These are phyloP conservation scores for Excoecaria agallocha DNA, from an alignment of 345 rosid species.

Conservation along the genomic window DNA sequence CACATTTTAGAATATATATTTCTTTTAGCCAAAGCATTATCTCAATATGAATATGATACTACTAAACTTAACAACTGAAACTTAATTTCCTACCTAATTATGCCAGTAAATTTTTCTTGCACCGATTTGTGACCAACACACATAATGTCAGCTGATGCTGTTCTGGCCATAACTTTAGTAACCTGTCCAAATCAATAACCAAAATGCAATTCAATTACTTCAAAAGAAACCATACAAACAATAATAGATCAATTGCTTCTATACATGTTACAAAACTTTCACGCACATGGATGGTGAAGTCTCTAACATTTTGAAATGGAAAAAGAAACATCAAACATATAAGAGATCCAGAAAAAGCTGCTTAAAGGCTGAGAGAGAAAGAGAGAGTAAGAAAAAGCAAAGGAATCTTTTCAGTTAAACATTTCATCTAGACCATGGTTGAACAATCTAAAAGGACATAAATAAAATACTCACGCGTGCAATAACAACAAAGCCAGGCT, in stretches of 20 bases:
- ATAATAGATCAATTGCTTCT: background rate
- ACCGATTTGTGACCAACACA: constrained; percentile 83
- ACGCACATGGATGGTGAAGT: background rate
- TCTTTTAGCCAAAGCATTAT: background rate
- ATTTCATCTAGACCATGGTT: background rate
- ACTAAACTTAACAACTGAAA: background rate
- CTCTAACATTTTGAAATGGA: background rate
- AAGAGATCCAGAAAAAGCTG: background rate
- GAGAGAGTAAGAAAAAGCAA: background rate
- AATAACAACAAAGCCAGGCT: constrained; percentile 73
- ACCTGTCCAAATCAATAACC: constrained; percentile 39
- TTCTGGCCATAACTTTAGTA: constrained; percentile 78
- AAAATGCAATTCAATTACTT: background rate
- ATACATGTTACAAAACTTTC: background rate
- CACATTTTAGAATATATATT: background rate
- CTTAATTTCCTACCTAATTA: constrained; percentile 49
- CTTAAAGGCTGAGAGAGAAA: background rate
- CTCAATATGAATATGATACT: constrained; percentile 4
- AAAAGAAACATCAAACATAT: background rate
- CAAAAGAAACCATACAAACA: background rate
- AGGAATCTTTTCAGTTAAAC: background rate
- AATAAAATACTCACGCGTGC: constrained; percentile 55
- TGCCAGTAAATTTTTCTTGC: constrained; percentile 75
- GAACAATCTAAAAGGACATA: background rate
- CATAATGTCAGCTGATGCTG: constrained; percentile 76